These are phyloP conservation scores for Aspergillus brasiliensis DNA, from an alignment of 2,329 filamentous ascomycete species.

Conservation along the genomic window DNA sequence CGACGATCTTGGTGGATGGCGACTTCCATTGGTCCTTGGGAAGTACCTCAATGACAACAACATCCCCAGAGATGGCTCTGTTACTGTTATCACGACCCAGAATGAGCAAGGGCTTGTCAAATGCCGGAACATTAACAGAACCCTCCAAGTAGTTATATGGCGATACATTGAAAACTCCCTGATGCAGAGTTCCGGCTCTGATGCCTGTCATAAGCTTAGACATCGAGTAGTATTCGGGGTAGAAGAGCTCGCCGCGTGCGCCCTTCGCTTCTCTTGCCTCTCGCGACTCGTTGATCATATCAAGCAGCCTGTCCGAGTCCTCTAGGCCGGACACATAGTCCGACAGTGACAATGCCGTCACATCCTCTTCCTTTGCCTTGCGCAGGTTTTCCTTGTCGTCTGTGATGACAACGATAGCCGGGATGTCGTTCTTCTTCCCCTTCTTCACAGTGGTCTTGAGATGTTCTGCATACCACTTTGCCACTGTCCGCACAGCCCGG, in stretches of 20 bases:
- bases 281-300: constrained; percentile 86
- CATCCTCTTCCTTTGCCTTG: constrained; percentile 72
- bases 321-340: constrained; percentile 85
- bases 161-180: constrained; percentile 94
- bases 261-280: constrained; percentile 67
- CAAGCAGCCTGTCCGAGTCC: constrained; percentile 80
- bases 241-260: constrained; percentile 71
- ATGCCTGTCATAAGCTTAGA: constrained; percentile 94
- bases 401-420: constrained; percentile 87
- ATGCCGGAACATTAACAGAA: constrained; percentile 84
- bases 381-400: constrained; percentile 86
- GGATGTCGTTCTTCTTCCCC: constrained; percentile 59
- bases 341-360: constrained; percentile 68
- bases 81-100: constrained; percentile 96
- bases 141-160: constrained; percentile 98
- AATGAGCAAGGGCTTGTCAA: constrained; percentile 84
- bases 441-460: constrained; percentile 62
- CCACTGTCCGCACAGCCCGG: constrained; percentile 80
- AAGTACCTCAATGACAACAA: constrained; percentile 89
- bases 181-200: constrained; percentile 84
- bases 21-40: constrained; percentile 97
- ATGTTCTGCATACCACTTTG: constrained; percentile 88
- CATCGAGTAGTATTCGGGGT: constrained; percentile 84
- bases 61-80: constrained; percentile 84
- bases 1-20: constrained; percentile 91